These are phyloP conservation scores for Stereocaulon alpinum DNA, from an alignment of 495 filamentous ascomycete species.

Conservation along the genomic window DNA sequence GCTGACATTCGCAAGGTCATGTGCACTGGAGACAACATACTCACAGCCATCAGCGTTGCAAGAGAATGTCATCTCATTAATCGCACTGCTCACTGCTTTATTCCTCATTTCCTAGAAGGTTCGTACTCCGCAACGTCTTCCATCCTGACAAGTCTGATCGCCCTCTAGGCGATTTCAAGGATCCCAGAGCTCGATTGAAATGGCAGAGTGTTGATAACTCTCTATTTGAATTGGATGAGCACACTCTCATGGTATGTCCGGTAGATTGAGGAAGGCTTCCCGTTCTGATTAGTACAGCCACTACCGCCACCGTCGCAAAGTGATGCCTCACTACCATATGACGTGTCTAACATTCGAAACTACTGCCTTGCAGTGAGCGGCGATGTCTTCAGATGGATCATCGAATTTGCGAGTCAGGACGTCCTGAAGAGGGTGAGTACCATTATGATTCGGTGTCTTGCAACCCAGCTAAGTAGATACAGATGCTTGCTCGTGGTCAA, in stretches of 20 bases:
- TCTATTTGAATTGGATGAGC: slow-evolving; percentile 60
- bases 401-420: slow-evolving; percentile 76
- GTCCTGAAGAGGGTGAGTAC: slow-evolving; percentile 55
- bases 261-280: not conserved
- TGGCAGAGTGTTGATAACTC: slow-evolving; percentile 93
- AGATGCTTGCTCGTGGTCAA: slow-evolving; percentile 85
- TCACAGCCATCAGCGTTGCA: slow-evolving; percentile 94
- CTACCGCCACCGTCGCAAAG: slow-evolving; percentile 52
- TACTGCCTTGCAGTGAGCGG: slow-evolving; percentile 85
- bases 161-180: slow-evolving; percentile 45
- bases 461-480: slow-evolving; percentile 8
- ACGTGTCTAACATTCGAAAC: slow-evolving; percentile 62
- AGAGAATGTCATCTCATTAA: slow-evolving; percentile 83
- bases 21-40: slow-evolving; percentile 98
- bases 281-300: slow-evolving; percentile 45
- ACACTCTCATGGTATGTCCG: slow-evolving; percentile 54
- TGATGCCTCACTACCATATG: slow-evolving; percentile 78
- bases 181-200: slow-evolving; percentile 55
- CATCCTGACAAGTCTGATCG: slow-evolving; percentile 12
- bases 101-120: slow-evolving; percentile 79
- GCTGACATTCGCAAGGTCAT: slow-evolving; percentile 87
- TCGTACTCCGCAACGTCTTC: slow-evolving; percentile 11
- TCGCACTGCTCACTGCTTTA: slow-evolving; percentile 73
- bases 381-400: slow-evolving; percentile 92
- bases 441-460: not conserved